Conservation (phyloP, 2,329 filamentous ascomycete species). For the Nemania diffusa region DNA sequence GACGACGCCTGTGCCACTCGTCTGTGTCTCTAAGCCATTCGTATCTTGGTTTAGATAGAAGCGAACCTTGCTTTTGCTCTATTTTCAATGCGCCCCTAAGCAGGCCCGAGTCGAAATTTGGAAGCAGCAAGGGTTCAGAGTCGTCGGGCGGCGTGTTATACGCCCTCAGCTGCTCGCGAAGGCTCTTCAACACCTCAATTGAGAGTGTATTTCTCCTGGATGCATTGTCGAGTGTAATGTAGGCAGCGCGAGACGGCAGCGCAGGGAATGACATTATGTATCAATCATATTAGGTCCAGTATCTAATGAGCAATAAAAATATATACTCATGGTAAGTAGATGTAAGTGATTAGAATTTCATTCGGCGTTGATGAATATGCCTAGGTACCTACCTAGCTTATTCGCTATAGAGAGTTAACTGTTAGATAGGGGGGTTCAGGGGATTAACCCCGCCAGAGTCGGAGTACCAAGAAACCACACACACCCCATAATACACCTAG, state of each 20-base stretch:
- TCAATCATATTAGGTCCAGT: too few relatives aligned
- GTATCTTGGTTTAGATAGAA: not conserved
- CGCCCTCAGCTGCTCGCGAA: slow-evolving; percentile 42
- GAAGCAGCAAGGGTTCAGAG: slow-evolving; percentile 43
- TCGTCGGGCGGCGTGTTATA: slow-evolving; percentile 42
- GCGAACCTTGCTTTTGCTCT: not conserved
- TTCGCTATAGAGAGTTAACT: too few relatives aligned
- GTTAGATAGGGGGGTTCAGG: not conserved
- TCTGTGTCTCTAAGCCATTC: slow-evolving; percentile 46
- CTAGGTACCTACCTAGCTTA: not conserved
- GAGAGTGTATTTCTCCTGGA: slow-evolving; percentile 44
- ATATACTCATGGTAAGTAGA: too few relatives aligned
- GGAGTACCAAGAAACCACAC: too few relatives aligned
- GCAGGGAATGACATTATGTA: slow-evolving; percentile 34
- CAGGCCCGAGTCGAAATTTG: slow-evolving; percentile 40
- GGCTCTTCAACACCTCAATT: slow-evolving; percentile 39
- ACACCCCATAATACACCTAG: too few relatives aligned
- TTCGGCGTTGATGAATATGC: too few relatives aligned
- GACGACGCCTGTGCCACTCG: slow-evolving; percentile 41
- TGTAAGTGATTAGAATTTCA: too few relatives aligned
- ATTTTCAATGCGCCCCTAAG: not conserved
- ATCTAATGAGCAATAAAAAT: too few relatives aligned
- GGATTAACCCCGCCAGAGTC: not conserved
- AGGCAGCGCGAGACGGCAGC: slow-evolving; percentile 44
- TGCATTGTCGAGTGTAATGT: slow-evolving; percentile 44